Base-by-base conservation (phyloP, 768 basidiomycete genomes). In the Macrolepiota dolichaula region DNA sequence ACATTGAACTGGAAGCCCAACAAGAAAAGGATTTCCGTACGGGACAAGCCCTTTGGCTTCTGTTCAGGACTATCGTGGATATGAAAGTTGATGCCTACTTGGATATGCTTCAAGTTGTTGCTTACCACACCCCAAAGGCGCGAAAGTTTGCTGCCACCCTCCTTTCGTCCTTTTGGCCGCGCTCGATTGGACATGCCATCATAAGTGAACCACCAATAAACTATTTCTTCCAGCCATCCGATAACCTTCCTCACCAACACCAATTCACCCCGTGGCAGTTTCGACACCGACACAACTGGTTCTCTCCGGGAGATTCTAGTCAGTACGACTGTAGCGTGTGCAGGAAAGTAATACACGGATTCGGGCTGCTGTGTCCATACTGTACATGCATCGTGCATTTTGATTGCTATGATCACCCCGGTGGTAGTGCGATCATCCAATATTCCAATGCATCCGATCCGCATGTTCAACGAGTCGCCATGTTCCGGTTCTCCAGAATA, bases 311-410 rank as follows among this genome's bases (percentile, higher is more conserved):
- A 64, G 75, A 68, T 22, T 53, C 69, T 38, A 72, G 79, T 25
- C 74, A 77, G 17, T 70, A 74, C 50, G 74, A 78, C 36, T 94
- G 92, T 68, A 76, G 78, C 12, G 79, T 78, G 15, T 94, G 91
- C 66, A 70, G 73, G 13, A 76, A 74, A 25, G 64, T 72, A 12
- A 81, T 93, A 47, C 69, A 71, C 44, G 91, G 86, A n/a, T 91
- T 89, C 67, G 88, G 86, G 4, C 74, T 95, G 5, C 71, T 86
- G 11, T 94, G 92, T 67, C 80, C 87, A 0, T 79, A 87, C 52
- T 92, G 92, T 71, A 77, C 82, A 69, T 88, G 85, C 61, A 73
- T 79, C 1, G 83, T 91, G 6, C 92, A 95, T 71, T 84, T 91
- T 61, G 85, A 87, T 64, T 95, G 92, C 74, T 92, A 91, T 66